Percentiles rank a stretch among this genome's conserved stretches.
These are phyloP conservation scores for Colletotrichum trifolii DNA, from an alignment of 2,329 filamentous ascomycete species.

Conservation along the genomic window DNA sequence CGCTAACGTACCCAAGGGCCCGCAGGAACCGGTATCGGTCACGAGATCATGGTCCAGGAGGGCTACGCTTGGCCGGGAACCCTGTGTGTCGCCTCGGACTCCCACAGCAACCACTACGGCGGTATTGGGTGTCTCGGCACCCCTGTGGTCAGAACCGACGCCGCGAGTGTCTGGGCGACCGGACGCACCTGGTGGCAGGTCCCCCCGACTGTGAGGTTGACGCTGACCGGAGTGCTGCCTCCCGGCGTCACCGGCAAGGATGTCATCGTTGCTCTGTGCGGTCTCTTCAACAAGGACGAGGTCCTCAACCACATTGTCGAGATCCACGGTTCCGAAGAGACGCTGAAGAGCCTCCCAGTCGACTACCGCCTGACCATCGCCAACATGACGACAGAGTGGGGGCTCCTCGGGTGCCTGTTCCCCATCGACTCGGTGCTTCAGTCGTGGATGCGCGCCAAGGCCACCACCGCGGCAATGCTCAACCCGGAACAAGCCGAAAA, in stretches of 20 bases:
- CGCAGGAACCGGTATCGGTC: conserved; percentile 81
- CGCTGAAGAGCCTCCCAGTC: conserved; percentile 76
- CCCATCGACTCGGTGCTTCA: conserved; percentile 80
- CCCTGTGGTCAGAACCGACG: conserved; percentile 83
- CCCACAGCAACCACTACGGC: conserved; percentile 86
- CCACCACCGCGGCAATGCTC: conserved; percentile 75
- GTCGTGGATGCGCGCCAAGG: conserved; percentile 81
- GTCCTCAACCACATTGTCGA: conserved; percentile 93
- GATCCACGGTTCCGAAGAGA: conserved; percentile 84
- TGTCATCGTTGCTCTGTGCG: conserved; percentile 89
- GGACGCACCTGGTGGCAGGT: conserved; percentile 89
- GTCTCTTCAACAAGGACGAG: conserved; percentile 86
- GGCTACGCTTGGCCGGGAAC: conserved; percentile 87
- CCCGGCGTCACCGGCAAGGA: conserved; percentile 91
- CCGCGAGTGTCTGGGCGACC: conserved; percentile 86
- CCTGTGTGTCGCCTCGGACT: conserved; percentile 81
- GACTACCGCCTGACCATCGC: conserved; percentile 79
- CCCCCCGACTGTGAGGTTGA: conserved; percentile 85
- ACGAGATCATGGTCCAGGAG: conserved; percentile 93
- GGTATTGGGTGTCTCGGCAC: conserved; percentile 82
- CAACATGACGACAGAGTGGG: conserved; percentile 89
- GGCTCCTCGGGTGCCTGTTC: conserved; percentile 75
- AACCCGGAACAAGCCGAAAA: conserved; percentile 58
- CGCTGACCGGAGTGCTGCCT: conserved; percentile 79
- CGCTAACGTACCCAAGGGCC: conserved; percentile 47